Evolutionary conservation across 2,329 filamentous ascomycete genomes (phyloP).

Genomic region (Botrytis porri): DNA sequence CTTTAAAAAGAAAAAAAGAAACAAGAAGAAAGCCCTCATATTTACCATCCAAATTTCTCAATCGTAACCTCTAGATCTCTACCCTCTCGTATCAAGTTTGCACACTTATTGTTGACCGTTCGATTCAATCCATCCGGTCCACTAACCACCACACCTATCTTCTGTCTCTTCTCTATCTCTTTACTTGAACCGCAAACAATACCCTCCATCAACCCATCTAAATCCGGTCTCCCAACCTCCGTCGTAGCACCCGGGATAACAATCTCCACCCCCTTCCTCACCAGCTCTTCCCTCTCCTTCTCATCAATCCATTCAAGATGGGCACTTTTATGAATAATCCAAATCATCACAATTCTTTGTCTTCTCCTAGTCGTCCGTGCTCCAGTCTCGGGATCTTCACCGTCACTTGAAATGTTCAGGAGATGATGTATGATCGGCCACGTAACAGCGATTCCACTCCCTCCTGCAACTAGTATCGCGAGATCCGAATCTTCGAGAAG

Average conservation of each 20-base stretch:
- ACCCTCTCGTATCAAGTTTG: constrained; percentile 48
- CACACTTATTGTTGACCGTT: constrained; percentile 56
- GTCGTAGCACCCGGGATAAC: constrained; percentile 53
- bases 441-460: constrained; percentile 62
- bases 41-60: constrained; percentile 67
- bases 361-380: constrained; percentile 14
- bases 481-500: constrained; percentile 49
- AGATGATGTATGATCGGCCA: constrained; percentile 59
- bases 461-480: constrained; percentile 58
- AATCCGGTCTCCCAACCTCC: constrained; percentile 53
- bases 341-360: constrained; percentile 51
- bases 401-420: constrained; percentile 27
- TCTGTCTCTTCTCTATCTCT: constrained; percentile 28
- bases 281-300: constrained; percentile 49
- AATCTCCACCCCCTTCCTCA: constrained; percentile 49
- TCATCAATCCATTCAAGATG: constrained; percentile 55
- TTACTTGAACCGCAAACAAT: constrained; percentile 31
- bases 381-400: constrained; percentile 28
- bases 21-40: neutral
- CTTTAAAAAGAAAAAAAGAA: neutral
- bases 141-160: constrained; percentile 54
- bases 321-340: constrained; percentile 53
- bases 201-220: constrained; percentile 44
- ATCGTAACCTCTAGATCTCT: constrained; percentile 51
- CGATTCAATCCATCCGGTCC: constrained; percentile 62